Evolutionary conservation across 805 yeast species (phyloP).

Genomic region (Myxozyma sirexii): DNA sequence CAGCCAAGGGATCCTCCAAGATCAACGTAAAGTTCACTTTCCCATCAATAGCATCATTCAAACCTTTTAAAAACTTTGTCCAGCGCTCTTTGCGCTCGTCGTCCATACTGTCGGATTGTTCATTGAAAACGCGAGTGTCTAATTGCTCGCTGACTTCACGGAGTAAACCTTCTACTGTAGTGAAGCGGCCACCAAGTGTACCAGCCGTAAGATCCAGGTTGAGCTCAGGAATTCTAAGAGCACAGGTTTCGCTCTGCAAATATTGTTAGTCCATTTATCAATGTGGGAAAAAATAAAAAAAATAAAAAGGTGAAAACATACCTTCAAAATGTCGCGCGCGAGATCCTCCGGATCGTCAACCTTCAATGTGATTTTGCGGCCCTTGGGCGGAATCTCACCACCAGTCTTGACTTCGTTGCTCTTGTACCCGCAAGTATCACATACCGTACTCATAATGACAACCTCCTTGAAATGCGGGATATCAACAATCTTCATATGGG

Average conservation of each 20-base stretch:
- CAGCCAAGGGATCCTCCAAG: conserved; percentile 94
- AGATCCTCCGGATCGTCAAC: conserved; percentile 91
- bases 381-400: conserved; percentile 89
- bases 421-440: conserved; percentile 92
- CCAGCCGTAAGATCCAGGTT: conserved; percentile 91
- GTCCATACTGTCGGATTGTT: conserved; percentile 91
- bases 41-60: conserved; percentile 81
- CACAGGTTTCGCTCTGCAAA: conserved; percentile 74
- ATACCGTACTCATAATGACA: conserved; percentile 90
- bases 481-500: conserved; percentile 95
- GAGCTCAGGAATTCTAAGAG: conserved; percentile 81
- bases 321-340: conserved; percentile 89
- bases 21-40: conserved; percentile 76
- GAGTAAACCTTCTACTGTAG: conserved; percentile 92
- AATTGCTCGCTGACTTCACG: conserved; percentile 89
- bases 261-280: background rate
- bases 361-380: conserved; percentile 68
- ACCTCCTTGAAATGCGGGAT: conserved; percentile 99
- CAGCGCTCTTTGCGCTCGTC: conserved; percentile 75
- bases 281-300: background rate
- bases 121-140: conserved; percentile 77
- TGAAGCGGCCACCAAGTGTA: conserved; percentile 96
- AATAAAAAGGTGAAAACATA: background rate
- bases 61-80: conserved; percentile 71
- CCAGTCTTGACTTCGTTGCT: conserved; percentile 98